phyloP scores from a whole-genome alignment of 768 basidiomycete genomes.

The Panus rudis region DNA sequence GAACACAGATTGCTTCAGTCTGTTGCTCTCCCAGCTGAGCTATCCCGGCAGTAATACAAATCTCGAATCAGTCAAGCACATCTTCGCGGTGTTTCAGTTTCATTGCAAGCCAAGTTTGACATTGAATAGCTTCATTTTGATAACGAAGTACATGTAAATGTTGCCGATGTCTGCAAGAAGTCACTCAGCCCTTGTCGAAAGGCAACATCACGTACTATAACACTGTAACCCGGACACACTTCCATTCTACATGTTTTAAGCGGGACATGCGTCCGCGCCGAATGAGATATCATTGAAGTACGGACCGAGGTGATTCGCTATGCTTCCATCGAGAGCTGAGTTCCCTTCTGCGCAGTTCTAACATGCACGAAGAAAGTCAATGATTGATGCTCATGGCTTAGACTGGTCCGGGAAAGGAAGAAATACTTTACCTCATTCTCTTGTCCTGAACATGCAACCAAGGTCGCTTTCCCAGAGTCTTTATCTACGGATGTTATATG shows the following conservation, averaged over 20 bases:
- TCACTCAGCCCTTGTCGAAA: no score
- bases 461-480: constrained; percentile 11
- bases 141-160: no score
- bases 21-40: constrained; percentile 1
- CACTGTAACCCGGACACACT: no score
- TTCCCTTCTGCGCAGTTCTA: constrained; percentile 22
- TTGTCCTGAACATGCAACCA: constrained; percentile 21
- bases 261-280: constrained; percentile 17
- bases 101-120: no score
- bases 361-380: not conserved
- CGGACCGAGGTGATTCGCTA: constrained; percentile 22
- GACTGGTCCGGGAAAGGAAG: not conserved
- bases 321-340: constrained; percentile 13
- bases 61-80: no score
- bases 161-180: no score
- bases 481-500: constrained; percentile 24
- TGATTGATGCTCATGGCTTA: not conserved
- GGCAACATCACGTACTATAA: no score
- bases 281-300: constrained; percentile 21
- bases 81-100: no score
- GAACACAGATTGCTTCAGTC: constrained; percentile 29
- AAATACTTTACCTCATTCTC: constrained; percentile 19
- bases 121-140: no score
- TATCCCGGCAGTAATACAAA: no score
- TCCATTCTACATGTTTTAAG: constrained; percentile 1